Conservation (phyloP, 805 yeast genomes). For the Komagataella ulmi region DNA sequence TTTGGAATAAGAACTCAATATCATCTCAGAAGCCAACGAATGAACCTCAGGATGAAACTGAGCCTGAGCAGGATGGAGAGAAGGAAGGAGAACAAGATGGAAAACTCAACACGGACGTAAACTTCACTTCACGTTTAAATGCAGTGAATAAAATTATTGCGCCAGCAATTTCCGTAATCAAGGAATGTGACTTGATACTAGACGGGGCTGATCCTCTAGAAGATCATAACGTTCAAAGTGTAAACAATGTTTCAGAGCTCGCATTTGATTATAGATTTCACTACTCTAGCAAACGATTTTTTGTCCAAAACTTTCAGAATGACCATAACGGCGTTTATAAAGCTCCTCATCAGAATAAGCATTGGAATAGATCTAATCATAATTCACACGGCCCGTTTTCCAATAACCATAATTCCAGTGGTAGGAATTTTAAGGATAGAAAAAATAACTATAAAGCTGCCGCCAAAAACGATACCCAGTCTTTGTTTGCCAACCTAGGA, state of each 20-base stretch:
- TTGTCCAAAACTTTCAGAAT: not conserved
- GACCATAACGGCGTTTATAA: not conserved
- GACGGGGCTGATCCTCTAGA: conserved; percentile 17
- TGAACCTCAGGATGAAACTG: conserved; percentile 7
- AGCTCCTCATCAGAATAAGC: not conserved
- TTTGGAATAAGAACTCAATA: conserved; percentile 43
- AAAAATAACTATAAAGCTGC: not conserved
- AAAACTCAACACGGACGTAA: conserved; percentile 1
- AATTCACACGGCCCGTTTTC: not conserved
- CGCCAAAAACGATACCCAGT: not conserved
- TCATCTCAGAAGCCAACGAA: conserved; percentile 16
- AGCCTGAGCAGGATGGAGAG: conserved; percentile 8
- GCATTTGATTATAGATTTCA: conserved; percentile 1
- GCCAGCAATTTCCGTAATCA: conserved; percentile 27
- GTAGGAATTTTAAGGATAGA: not conserved
- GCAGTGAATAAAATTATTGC: conserved; percentile 20
- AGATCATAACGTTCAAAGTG: not conserved
- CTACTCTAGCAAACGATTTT: not conserved
- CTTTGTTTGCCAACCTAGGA: not conserved
- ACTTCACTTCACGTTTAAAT: not conserved
- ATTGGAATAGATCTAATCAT: not conserved
- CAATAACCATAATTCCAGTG: not conserved
- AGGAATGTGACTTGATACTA: conserved; percentile 32
- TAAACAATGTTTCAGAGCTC: not conserved
- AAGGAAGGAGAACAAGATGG: conserved; percentile 10